These are phyloP conservation scores for Chalaropsis ovoidea DNA, from an alignment of 2,329 filamentous ascomycete species.

Conservation along the genomic window DNA sequence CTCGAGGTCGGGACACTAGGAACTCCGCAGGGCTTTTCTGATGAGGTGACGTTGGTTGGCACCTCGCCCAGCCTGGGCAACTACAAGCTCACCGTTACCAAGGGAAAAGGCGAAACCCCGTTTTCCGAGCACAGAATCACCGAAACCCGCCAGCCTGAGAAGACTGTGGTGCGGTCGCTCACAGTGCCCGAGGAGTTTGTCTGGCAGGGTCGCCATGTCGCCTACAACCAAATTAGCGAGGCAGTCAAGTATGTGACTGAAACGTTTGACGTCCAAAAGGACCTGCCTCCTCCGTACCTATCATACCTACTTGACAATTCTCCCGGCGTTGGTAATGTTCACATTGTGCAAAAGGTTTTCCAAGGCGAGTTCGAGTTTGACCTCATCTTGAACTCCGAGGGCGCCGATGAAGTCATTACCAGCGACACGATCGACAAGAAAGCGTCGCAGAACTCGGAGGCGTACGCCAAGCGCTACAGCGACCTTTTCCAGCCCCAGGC, in stretches of 20 bases:
- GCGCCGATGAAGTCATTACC: slow-evolving; percentile 44
- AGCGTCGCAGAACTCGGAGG: slow-evolving; percentile 54
- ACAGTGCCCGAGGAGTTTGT: slow-evolving; percentile 54
- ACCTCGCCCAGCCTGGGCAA: slow-evolving; percentile 61
- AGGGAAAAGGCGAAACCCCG: slow-evolving; percentile 54
- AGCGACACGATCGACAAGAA: slow-evolving; percentile 58
- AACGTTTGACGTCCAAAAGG: slow-evolving; percentile 46
- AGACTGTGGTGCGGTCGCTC: slow-evolving; percentile 65
- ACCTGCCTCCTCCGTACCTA: slow-evolving; percentile 75
- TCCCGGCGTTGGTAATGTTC: slow-evolving; percentile 64
- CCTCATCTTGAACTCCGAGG: slow-evolving; percentile 69
- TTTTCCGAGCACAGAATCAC: slow-evolving; percentile 56
- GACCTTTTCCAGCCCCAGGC: slow-evolving; percentile 58
- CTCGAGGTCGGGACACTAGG: slow-evolving; percentile 46
- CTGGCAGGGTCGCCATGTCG: slow-evolving; percentile 71
- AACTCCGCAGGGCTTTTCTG: slow-evolving; percentile 41
- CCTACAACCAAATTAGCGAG: slow-evolving; percentile 46
- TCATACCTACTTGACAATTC: slow-evolving; percentile 67
- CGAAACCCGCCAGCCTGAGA: slow-evolving; percentile 59
- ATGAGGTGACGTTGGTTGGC: slow-evolving; percentile 60
- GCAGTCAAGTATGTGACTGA: slow-evolving; percentile 42
- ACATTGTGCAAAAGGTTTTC: slow-evolving; percentile 85
- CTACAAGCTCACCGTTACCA: slow-evolving; percentile 68
- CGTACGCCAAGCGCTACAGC: slow-evolving; percentile 66
- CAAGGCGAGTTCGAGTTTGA: slow-evolving; percentile 88